Base-by-base conservation (phyloP, 1,284 basidiomycete species). In the Ustilago esculenta region DNA sequence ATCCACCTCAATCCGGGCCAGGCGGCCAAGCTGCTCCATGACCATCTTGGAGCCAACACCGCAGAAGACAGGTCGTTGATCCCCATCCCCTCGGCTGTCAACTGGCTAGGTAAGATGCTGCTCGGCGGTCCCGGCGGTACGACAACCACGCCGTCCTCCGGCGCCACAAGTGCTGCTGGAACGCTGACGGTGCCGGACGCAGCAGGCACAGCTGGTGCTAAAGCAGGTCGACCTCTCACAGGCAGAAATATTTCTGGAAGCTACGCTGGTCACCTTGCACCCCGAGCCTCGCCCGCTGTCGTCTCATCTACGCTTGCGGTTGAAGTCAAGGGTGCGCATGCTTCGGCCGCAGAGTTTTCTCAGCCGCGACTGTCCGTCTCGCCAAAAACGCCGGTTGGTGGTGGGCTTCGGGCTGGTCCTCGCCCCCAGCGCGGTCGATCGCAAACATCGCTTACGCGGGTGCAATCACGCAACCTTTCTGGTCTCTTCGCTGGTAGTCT, bases 1-100 rank as follows among this genome's bases (percentile, higher is more conserved):
- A 86, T 98, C 27, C 90, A 94, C 47, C 86, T 98, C 34, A 91
- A 97, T 63, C 95, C 95, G 18, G 84, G 86, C 3, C 84, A 89
- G 20, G 94, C 79, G 4, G 49, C 73, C 23, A 69, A 67, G 52
- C 65, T 81, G 32, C 64, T 81, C 20, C 56, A 79, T 8, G 77
- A 81, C 30, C 76, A 80, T 27, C 71, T 81, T 2, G 75, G 75
- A 15, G 72, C 65, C 11, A 52, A 54, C 14, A 34, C 56, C 4
- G 47, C 57, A 3, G 73, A 75, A 33, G 68, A 72, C 41, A 59
- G 58, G 33, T 61, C 57, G 27, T 36, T 72, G 15, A 55, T 71
- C 12, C 67, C 58, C 12, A 64, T 71, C n/a, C 70, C 63, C 5
- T 66, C 68, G 7, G 68, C 63, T 3, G 68, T 72, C 47, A 61